Base-by-base conservation (phyloP, 306 rosid genomes). In the Acacia melanoxylon region DNA sequence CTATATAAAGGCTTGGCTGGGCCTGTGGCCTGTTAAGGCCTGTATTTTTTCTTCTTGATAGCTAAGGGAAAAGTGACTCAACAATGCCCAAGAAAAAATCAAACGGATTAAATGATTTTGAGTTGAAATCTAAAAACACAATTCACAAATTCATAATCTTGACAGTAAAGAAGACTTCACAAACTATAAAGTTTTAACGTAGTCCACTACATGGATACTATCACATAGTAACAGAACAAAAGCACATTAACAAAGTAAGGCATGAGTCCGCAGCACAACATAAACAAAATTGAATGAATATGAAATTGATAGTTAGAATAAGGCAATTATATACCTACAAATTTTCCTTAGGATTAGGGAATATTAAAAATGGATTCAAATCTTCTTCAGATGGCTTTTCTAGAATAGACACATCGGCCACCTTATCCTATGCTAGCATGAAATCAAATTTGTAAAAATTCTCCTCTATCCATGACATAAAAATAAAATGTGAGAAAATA, bases 301-400 rank as follows among this genome's bases (percentile, higher is more conserved):
- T 76, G 46, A 25, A 72, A 44, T 15, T 73, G 46, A 41, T 41
- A 42, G 56, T 37, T 49, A 69, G 78, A 46, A 81, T 7, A 31
- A 59, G 69, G 44, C 27, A 84, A 86, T 15, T 41, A 42, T 24
- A 44, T 87, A 96, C 99, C 99, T 96, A 92, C 10, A 78, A 82
- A 75, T 96, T 96, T 76, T 93, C 98, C 76, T 87, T 89, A 5
- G 99, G 99, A 67, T 80, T 86, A 70, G 98, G 98, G 74, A 96
- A 96, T 81, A 93, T 92, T 51, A 68, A 78, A 85, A 27, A 93
- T 70, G 99, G 99, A 89, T 96, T 96, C 29, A 92, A 76, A 37
- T 93, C 94, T 85, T 95, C 99, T 84, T 96, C 99, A 63, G 93
- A 75, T 80, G 87, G 88, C 79, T 90, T 91, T 83, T 91, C 96